phyloP scores from a whole-genome alignment of 345 rosid genomes.

The Theobroma cacao region DNA sequence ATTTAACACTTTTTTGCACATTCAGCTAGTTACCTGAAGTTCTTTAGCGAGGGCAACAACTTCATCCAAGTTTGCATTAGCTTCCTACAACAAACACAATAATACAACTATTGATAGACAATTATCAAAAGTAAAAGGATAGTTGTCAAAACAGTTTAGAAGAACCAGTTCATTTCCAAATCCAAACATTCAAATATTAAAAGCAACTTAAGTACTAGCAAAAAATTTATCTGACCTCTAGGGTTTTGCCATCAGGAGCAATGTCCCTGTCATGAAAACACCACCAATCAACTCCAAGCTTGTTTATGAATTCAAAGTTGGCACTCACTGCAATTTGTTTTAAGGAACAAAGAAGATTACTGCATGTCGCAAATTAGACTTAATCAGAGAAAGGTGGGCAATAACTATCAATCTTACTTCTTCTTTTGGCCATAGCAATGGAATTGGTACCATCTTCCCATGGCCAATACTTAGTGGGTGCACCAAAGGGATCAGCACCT shows the following conservation, averaged over 20 bases:
- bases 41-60: constrained; percentile 91
- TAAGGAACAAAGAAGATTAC: not conserved
- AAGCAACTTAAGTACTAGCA: not conserved
- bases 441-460: constrained; percentile 99
- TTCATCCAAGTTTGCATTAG: constrained; percentile 85
- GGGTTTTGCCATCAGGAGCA: constrained; percentile 77
- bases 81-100: constrained; percentile 46
- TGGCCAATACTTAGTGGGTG: constrained; percentile 84
- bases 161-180: not conserved
- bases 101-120: not conserved
- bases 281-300: constrained; percentile 94
- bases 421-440: constrained; percentile 87
- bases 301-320: constrained; percentile 88
- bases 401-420: constrained; percentile 57
- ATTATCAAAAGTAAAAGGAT: not conserved
- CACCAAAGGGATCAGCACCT: constrained; percentile 91
- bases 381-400: not conserved
- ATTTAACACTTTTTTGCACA: not conserved
- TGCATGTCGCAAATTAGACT: not conserved
- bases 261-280: constrained; percentile 98
- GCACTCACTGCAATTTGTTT: constrained; percentile 74
- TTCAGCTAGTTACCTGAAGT: constrained; percentile 53
- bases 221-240: constrained; percentile 49
- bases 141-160: not conserved
- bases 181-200: not conserved